These are phyloP conservation scores for Pseudogymnoascus sp. DNA, from an alignment of 2,329 filamentous ascomycete species.

Conservation along the genomic window DNA sequence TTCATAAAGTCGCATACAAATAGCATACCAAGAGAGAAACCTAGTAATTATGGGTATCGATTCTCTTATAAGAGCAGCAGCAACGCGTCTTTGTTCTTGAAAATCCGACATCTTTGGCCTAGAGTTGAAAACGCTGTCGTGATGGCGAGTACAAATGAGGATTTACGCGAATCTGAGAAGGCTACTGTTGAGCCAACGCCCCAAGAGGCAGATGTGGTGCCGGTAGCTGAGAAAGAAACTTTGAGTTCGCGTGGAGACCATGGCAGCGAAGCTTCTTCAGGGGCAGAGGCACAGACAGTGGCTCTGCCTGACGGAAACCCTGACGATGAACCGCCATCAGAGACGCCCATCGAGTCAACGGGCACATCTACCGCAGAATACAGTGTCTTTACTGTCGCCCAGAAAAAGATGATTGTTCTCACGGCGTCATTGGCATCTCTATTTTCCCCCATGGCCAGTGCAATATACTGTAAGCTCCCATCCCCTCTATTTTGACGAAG, in stretches of 20 bases:
- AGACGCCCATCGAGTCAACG: background rate
- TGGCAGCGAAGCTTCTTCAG: background rate
- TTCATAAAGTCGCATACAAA: background rate
- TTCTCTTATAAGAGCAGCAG: background rate
- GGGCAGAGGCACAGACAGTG: background rate
- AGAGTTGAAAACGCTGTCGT: background rate
- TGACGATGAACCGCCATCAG: background rate
- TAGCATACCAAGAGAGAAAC: background rate
- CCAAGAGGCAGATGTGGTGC: background rate
- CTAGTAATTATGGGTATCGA: background rate
- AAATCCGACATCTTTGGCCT: background rate
- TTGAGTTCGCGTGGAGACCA: background rate
- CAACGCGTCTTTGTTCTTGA: background rate
- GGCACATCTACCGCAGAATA: background rate
- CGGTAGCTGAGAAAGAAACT: background rate
- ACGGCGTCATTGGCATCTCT: conserved; percentile 45
- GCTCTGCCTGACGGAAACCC: background rate
- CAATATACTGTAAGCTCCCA: conserved; percentile 48
- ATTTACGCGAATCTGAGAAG: background rate
- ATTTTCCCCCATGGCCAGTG: conserved; percentile 46
- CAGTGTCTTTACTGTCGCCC: conserved; percentile 11
- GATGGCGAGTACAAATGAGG: background rate
- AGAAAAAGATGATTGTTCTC: conserved; percentile 40
- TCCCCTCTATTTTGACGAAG: conserved; percentile 40
- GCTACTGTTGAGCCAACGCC: background rate